Percentiles rank a stretch among this genome's conserved stretches.
Conservation (phyloP, 257 asterid genomes). For the Solanum etuberosum region DNA sequence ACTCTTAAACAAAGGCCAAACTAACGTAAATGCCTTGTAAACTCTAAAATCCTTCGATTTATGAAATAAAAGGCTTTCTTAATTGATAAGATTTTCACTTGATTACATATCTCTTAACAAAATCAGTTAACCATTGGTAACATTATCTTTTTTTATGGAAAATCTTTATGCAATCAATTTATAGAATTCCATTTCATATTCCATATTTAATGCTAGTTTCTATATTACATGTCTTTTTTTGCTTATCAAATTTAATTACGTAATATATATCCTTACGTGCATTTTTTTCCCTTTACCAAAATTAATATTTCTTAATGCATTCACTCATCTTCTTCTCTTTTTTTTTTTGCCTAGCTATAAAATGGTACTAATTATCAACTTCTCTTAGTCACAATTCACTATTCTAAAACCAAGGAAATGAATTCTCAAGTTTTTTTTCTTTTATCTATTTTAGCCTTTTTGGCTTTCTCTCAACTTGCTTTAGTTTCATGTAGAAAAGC, state of each 20-base stretch:
- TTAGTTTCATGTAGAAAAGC: neutral
- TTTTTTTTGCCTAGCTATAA: neutral
- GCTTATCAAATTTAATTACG: neutral
- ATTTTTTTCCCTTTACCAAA: neutral
- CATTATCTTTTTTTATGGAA: neutral
- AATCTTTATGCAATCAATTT: neutral
- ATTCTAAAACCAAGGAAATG: neutral
- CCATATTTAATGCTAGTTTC: neutral
- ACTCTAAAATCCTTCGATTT: neutral
- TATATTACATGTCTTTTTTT: neutral
- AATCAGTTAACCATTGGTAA: neutral
- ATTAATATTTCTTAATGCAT: neutral
- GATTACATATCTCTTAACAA: neutral
- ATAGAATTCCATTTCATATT: neutral
- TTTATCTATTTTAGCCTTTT: neutral
- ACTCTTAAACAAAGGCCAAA: neutral
- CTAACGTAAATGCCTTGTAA: neutral
- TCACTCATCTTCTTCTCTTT: neutral
- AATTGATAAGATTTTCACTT: neutral
- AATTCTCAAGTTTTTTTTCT: neutral
- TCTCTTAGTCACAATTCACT: neutral
- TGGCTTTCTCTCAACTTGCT: neutral
- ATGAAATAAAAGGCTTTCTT: neutral
- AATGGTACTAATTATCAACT: neutral
- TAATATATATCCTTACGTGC: neutral